Conservation (phyloP, 2,329 filamentous ascomycete genomes). For the Raffaelea ambrosiae region DNA sequence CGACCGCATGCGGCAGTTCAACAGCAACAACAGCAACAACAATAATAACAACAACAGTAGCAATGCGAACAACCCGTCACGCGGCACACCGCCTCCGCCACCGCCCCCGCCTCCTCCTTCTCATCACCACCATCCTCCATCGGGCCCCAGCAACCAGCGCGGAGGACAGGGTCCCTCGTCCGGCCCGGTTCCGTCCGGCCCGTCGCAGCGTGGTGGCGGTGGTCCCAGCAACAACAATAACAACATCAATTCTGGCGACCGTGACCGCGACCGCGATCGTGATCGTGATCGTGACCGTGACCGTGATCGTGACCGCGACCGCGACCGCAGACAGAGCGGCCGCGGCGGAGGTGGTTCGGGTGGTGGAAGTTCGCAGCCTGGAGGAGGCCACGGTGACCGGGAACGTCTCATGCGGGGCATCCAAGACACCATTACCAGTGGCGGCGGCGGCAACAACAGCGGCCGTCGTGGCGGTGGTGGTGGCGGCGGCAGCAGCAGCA, state of each 20-base stretch:
- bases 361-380: neutral
- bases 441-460: conserved; percentile 20
- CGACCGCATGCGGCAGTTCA: conserved; percentile 10
- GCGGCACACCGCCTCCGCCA: neutral
- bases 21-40: neutral
- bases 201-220: neutral
- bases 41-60: too few relatives aligned
- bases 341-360: neutral
- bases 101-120: conserved; percentile 4
- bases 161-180: neutral
- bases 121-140: neutral
- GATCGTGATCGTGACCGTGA: too few relatives aligned
- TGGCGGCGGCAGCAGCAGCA: conserved; percentile 20
- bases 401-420: conserved; percentile 51
- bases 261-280: neutral
- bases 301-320: too few relatives aligned
- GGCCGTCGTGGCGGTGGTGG: conserved; percentile 24
- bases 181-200: too few relatives aligned
- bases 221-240: neutral
- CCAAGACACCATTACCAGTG: conserved; percentile 30
- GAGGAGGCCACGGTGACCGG: neutral
- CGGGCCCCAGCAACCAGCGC: neutral
- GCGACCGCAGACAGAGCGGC: neutral
- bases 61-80: conserved; percentile 1
- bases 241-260: neutral